A percentile compares a stretch with the other conserved stretches of the same genome.
Evolutionary conservation across 441 rosid species (phyloP).

Genomic region (Adansonia grandidieri): DNA sequence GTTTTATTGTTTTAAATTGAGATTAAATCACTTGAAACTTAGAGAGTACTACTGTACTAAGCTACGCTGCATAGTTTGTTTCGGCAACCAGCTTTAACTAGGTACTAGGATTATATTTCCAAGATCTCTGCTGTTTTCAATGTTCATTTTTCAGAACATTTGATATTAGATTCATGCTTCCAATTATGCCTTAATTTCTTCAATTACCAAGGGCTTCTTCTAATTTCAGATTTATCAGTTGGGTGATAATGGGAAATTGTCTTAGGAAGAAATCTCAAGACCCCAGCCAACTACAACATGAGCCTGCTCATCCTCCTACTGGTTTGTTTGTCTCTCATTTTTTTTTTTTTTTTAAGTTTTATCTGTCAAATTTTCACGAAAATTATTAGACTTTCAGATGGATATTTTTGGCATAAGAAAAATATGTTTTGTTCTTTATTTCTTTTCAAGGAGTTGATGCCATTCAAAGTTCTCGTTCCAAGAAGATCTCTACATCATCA

Average conservation of each 20-base stretch:
- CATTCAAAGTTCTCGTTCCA: not conserved
- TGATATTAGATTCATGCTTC: not conserved
- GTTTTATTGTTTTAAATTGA: not conserved
- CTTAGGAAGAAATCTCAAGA: conserved; percentile 6
- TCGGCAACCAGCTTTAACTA: conserved; percentile 19
- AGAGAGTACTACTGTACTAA: not conserved
- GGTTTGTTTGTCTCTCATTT: conserved; percentile 37
- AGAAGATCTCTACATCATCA: not conserved
- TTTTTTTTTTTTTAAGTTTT: not conserved
- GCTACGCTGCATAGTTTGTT: not conserved
- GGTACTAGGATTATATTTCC: not conserved
- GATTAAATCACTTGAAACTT: not conserved
- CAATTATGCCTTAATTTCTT: not conserved
- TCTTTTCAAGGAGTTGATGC: not conserved
- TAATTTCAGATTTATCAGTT: not conserved
- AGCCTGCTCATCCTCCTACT: conserved; percentile 15
- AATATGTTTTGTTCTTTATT: not conserved
- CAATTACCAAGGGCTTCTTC: not conserved
- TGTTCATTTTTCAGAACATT: not conserved
- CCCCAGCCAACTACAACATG: conserved; percentile 14
- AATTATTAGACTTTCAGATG: not conserved
- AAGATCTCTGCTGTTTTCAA: not conserved
- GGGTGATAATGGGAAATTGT: conserved; percentile 33
- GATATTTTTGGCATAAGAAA: not conserved
- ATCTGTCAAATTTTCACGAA: not conserved